Conservation (phyloP, 2,329 filamentous ascomycete species). For the Tolypocladium cylindrosporum region DNA sequence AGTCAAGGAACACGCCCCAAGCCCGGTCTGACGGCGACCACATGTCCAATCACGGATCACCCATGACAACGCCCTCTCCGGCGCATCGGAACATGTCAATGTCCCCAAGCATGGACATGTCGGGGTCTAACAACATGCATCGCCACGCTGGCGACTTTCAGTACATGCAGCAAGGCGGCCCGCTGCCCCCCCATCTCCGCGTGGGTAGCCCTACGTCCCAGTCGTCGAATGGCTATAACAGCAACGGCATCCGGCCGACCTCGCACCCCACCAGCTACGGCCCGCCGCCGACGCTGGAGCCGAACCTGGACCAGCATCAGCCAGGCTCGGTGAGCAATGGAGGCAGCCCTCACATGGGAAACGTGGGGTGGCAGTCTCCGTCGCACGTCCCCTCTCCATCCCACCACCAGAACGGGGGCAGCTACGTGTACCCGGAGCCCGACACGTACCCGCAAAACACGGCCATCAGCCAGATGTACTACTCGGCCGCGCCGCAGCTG, state of each 20-base stretch:
- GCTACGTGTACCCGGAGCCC: conserved; percentile 75
- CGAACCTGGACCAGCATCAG: conserved; percentile 69
- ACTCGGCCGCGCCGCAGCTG: conserved; percentile 52
- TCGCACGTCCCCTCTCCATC: conserved; percentile 64
- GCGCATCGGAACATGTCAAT: conserved; percentile 70
- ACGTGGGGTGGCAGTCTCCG: conserved; percentile 79
- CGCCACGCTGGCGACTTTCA: conserved; percentile 55
- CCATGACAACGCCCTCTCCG: conserved; percentile 72
- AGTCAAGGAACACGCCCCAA: conserved; percentile 29
- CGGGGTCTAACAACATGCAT: conserved; percentile 56
- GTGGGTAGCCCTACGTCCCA: conserved; percentile 63
- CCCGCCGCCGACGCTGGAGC: conserved; percentile 78
- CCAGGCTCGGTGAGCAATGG: conserved; percentile 57
- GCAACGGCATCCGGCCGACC: conserved; percentile 54
- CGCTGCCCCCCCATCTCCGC: conserved; percentile 75
- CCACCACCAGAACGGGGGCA: conserved; percentile 43
- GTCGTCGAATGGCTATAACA: conserved; percentile 43
- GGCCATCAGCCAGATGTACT: conserved; percentile 62
- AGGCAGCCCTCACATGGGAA: conserved; percentile 77
- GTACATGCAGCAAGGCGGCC: conserved; percentile 64
- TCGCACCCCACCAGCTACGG: conserved; percentile 78
- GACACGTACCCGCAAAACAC: conserved; percentile 56
- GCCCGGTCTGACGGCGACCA: conserved; percentile 61
- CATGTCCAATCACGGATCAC: conserved; percentile 62
- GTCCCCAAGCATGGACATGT: conserved; percentile 69